Conservation (phyloP, 768 basidiomycete genomes). For the Kwoniella sp. region DNA sequence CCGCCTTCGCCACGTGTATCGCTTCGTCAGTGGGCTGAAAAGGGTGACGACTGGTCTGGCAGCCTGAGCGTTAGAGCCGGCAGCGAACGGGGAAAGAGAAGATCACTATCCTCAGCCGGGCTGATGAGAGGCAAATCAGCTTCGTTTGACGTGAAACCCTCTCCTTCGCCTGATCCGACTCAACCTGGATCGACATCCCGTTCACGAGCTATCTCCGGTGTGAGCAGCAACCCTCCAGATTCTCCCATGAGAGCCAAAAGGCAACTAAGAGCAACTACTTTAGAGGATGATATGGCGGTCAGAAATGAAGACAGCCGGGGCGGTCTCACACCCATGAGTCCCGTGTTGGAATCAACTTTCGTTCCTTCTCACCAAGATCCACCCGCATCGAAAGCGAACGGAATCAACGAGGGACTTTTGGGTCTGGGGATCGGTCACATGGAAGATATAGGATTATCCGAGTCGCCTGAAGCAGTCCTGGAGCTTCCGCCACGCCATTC, state of each 20-base stretch:
- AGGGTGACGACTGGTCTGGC: conserved; percentile 3
- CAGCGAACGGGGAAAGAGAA: conserved; percentile 28
- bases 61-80: conserved; percentile 20
- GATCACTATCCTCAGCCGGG: neutral
- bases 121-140: conserved; percentile 24
- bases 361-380: neutral
- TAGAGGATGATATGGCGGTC: neutral
- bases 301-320: neutral
- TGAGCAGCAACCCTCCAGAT: neutral
- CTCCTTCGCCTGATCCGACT: neutral
- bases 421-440: neutral
- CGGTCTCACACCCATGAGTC: conserved; percentile 24
- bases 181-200: neutral
- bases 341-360: conserved; percentile 26
- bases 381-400: neutral
- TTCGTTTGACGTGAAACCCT: conserved; percentile 18
- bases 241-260: conserved; percentile 7
- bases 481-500: neutral
- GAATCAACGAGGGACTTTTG: neutral
- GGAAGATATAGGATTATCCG: neutral
- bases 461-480: conserved; percentile 3
- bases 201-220: neutral
- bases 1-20: conserved; percentile 33
- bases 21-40: conserved; percentile 32
- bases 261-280: neutral